phyloP scores from a whole-genome alignment of 805 yeast species.

The Candida awuae region DNA sequence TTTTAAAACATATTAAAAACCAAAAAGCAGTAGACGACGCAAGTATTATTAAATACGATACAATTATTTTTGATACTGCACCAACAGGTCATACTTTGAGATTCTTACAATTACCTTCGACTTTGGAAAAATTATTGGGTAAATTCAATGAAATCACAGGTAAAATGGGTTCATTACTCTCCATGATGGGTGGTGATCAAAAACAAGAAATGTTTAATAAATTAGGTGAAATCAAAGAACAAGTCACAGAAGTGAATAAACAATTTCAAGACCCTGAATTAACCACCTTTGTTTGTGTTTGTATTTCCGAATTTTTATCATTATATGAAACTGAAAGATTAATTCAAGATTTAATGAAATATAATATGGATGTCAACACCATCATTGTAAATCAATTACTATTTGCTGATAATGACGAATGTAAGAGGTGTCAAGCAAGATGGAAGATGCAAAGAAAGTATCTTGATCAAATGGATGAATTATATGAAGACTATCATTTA shows the following conservation, averaged over 20 bases:
- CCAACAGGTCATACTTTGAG: constrained; percentile 98
- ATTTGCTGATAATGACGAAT: constrained; percentile 74
- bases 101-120: constrained; percentile 89
- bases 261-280: constrained; percentile 95
- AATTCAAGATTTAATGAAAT: constrained; percentile 91
- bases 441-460: constrained; percentile 95
- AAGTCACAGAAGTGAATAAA: constrained; percentile 80
- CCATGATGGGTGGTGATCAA: constrained; percentile 60
- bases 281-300: constrained; percentile 93
- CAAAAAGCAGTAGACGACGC: constrained; percentile 35
- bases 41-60: constrained; percentile 51
- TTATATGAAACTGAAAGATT: constrained; percentile 95
- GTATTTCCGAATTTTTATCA: constrained; percentile 94
- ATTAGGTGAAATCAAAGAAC: constrained; percentile 69
- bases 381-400: constrained; percentile 92
- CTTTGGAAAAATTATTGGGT: constrained; percentile 76
- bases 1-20: constrained; percentile 87
- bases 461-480: constrained; percentile 88
- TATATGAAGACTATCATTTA: constrained; percentile 94
- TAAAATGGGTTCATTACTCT: constrained; percentile 85
- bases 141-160: constrained; percentile 84
- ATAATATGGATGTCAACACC: constrained; percentile 93
- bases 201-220: constrained; percentile 69
- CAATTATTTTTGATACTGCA: constrained; percentile 97
- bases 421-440: constrained; percentile 87